phyloP scores from a whole-genome alignment of 2,329 filamentous ascomycete genomes.

The Exophiala bonariae region DNA sequence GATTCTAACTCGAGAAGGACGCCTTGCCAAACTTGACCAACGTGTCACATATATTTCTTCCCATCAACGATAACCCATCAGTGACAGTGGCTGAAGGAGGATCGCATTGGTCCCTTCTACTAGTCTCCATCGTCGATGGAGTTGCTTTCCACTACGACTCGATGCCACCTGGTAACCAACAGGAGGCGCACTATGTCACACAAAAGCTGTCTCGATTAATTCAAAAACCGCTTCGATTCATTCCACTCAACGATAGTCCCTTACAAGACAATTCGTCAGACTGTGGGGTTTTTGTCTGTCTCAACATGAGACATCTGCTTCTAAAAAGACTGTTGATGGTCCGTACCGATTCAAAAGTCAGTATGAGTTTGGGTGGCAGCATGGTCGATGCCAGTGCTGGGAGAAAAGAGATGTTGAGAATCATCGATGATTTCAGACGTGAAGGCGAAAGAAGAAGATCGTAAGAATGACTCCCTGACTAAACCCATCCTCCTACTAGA shows the following conservation, averaged over 20 bases:
- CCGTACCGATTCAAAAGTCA: conserved; percentile 80
- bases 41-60: conserved; percentile 91
- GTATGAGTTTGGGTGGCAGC: conserved; percentile 88
- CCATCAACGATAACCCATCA: conserved; percentile 85
- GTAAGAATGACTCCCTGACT: conserved; percentile 61
- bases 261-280: conserved; percentile 91
- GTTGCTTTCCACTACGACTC: conserved; percentile 98
- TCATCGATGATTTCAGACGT: conserved; percentile 82
- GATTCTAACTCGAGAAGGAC: conserved; percentile 52
- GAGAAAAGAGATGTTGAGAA: conserved; percentile 85
- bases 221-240: conserved; percentile 65
- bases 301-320: conserved; percentile 92
- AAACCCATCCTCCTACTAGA: conserved; percentile 3
- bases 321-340: conserved; percentile 78
- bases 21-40: conserved; percentile 78
- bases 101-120: conserved; percentile 89
- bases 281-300: conserved; percentile 93
- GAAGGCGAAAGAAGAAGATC: conserved; percentile 83
- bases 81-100: conserved; percentile 80
- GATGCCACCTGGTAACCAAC: conserved; percentile 71
- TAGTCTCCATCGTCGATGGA: conserved; percentile 84
- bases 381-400: conserved; percentile 77
- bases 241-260: conserved; percentile 80
- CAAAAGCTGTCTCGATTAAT: conserved; percentile 70
- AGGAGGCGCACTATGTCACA: conserved; percentile 69